Percentiles rank a stretch among this genome's conserved stretches.
Conservation (phyloP, 2,329 filamentous ascomycete species). For the Celoporthe dispersa region DNA sequence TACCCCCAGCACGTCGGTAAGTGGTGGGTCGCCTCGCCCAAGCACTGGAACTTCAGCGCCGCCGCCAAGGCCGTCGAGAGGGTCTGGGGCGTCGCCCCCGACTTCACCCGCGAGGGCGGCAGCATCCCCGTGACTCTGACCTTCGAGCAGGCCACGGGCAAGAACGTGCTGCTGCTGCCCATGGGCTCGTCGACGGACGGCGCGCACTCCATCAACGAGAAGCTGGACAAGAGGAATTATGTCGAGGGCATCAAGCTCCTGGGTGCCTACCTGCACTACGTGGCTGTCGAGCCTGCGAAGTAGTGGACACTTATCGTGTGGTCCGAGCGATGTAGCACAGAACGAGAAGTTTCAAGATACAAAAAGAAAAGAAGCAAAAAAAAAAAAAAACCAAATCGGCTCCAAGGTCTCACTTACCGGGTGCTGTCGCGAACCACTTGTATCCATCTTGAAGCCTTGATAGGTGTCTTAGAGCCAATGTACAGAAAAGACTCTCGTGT, state of each 20-base stretch:
- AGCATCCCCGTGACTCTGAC: slow-evolving; percentile 97
- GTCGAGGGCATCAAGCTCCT: slow-evolving; percentile 97
- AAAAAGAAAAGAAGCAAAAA: too few relatives aligned
- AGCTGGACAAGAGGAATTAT: slow-evolving; percentile 95
- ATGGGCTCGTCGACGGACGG: slow-evolving; percentile 98
- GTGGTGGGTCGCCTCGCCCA: slow-evolving; percentile 98
- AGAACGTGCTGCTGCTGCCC: slow-evolving; percentile 93
- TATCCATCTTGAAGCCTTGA: neutral
- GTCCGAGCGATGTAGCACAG: neutral
- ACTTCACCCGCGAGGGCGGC: slow-evolving; percentile 95
- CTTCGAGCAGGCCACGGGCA: slow-evolving; percentile 96
- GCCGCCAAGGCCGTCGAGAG: slow-evolving; percentile 95
- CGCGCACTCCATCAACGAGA: slow-evolving; percentile 98
- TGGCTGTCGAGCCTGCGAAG: slow-evolving; percentile 78
- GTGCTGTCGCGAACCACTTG: too few relatives aligned
- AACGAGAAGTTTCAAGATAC: neutral
- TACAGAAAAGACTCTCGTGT: neutral
- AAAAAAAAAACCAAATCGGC: too few relatives aligned
- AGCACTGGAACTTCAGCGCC: slow-evolving; percentile 98
- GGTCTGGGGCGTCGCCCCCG: slow-evolving; percentile 90
- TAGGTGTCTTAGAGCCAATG: neutral
- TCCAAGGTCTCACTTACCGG: too few relatives aligned
- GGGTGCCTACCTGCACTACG: slow-evolving; percentile 94
- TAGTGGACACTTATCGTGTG: neutral
- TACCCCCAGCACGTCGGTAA: slow-evolving; percentile 88